Base-by-base conservation (phyloP, 306 rosid species). In the Cicer arietinum region DNA sequence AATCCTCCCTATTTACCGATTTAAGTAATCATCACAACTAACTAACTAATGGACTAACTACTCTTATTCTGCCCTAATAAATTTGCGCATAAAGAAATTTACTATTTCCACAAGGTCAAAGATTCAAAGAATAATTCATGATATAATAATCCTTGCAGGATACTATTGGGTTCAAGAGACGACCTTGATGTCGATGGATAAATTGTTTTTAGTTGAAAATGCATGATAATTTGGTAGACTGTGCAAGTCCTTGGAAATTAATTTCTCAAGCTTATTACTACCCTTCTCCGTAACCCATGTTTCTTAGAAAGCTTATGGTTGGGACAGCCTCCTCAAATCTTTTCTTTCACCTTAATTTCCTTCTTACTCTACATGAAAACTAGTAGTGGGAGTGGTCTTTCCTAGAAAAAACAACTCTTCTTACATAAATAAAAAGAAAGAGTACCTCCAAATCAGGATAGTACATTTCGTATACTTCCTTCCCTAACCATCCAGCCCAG, bases 321-420 rank as follows among this genome's bases (percentile, higher is more conserved):
- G 37, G 37, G 37, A 30, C 6, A 30, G 37, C 37, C 59, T 52
- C 22, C 17, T 16, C 9, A 8, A 17, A 53, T 53, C 59, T 53
- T 53, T 53, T 53, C 59, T 16, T 53, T 53, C 17, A 22, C 59
- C 22, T 53, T 7, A 17, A 18, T 73, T 30, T 4, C 59, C 47
- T 74, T 35, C 66, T 14, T 58, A n/a, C 25, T 74, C 60, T 11
- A 35, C 48, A 61, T 46, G 60, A 43, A 63, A 66, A 53, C 46
- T 65, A 65, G 80, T 22, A 52, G 9, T 12, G 18, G n/a, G 46
- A 41, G 57, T 10, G 12, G 43, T 42, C 43, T 30, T 63, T 53
- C 48, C 43, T 14, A 66, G 40, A 53, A 67, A 69, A 35, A 77
- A 73, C 60, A 46, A 54, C 47, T 30, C 37, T 30, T 30, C 37